phyloP scores from a whole-genome alignment of 2,329 filamentous ascomycete species.

The Cordyceps fumosorosea region DNA sequence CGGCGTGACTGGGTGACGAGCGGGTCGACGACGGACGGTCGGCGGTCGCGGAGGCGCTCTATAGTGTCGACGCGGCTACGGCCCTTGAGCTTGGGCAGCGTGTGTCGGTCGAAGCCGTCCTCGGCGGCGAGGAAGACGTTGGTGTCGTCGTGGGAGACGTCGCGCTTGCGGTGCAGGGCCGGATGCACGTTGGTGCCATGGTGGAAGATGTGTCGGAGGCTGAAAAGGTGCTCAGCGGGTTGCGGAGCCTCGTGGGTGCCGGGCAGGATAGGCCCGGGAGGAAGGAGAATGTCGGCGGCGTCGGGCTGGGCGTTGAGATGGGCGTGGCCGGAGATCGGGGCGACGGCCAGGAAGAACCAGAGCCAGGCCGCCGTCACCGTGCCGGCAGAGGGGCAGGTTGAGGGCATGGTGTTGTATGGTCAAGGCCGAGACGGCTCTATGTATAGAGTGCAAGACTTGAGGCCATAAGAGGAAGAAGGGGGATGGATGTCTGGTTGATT shows the following conservation, averaged over 20 bases:
- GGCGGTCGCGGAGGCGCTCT: conserved; percentile 73
- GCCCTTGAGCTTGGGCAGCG: conserved; percentile 48
- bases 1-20: conserved; percentile 68
- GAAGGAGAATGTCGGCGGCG: conserved; percentile 35
- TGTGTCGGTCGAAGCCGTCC: conserved; percentile 46
- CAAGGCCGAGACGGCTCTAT: background rate
- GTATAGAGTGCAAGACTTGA: background rate
- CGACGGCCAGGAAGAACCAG: conserved; percentile 60
- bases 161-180: conserved; percentile 66
- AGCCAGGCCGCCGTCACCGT: conserved; percentile 58
- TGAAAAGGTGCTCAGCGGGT: conserved; percentile 53
- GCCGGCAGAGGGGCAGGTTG: conserved; percentile 49
- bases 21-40: conserved; percentile 68
- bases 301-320: conserved; percentile 23
- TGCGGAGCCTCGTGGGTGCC: conserved; percentile 36
- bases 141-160: conserved; percentile 52
- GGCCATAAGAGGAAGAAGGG: background rate
- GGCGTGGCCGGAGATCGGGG: conserved; percentile 29
- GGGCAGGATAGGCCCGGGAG: conserved; percentile 32
- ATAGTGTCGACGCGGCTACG: conserved; percentile 64
- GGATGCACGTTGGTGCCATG: conserved; percentile 80
- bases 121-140: conserved; percentile 56
- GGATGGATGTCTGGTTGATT: background rate
- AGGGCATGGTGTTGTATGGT: conserved; percentile 1
- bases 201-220: conserved; percentile 84